Evolutionary conservation across 2,329 filamentous ascomycete genomes (phyloP).

Genomic region (Nectriaceae sp.): DNA sequence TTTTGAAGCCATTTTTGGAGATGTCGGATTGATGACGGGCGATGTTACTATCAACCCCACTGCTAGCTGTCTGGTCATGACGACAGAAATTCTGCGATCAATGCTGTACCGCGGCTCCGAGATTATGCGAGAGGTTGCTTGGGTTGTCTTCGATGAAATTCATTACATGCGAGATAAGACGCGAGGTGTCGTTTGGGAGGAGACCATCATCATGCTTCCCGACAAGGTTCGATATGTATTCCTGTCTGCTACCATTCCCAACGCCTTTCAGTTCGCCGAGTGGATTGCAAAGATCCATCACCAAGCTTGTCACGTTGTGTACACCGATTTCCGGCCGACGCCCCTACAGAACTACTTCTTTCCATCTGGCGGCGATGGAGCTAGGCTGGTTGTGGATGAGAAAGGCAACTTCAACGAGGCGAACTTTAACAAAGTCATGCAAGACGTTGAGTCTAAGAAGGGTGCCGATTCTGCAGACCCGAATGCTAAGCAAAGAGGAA

Average conservation of each 20-base stretch:
- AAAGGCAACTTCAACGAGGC: constrained; percentile 95
- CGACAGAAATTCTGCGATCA: constrained; percentile 96
- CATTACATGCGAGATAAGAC: constrained; percentile 97
- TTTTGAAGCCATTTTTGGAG: constrained; percentile 92
- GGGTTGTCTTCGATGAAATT: constrained; percentile 98
- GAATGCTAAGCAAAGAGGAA: constrained; percentile 79
- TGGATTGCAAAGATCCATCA: constrained; percentile 99
- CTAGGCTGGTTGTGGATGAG: constrained; percentile 93
- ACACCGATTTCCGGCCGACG: constrained; percentile 96
- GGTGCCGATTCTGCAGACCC: constrained; percentile 81
- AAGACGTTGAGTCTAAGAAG: constrained; percentile 82
- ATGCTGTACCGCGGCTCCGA: constrained; percentile 98
- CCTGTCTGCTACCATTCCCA: constrained; percentile 95
- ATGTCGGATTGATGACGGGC: constrained; percentile 97
- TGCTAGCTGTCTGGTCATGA: constrained; percentile 97
- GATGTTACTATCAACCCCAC: constrained; percentile 99
- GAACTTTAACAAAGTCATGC: constrained; percentile 97
- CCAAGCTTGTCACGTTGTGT: constrained; percentile 97
- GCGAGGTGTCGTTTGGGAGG: constrained; percentile 97
- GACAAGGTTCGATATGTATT: constrained; percentile 99
- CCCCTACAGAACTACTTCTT: constrained; percentile 98
- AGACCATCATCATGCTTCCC: constrained; percentile 95
- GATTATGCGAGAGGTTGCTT: constrained; percentile 98
- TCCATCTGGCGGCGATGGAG: constrained; percentile 87
- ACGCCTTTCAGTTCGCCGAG: constrained; percentile 98